These are phyloP conservation scores for Pistacia integerrima DNA, from an alignment of 345 rosid species.

Conservation along the genomic window DNA sequence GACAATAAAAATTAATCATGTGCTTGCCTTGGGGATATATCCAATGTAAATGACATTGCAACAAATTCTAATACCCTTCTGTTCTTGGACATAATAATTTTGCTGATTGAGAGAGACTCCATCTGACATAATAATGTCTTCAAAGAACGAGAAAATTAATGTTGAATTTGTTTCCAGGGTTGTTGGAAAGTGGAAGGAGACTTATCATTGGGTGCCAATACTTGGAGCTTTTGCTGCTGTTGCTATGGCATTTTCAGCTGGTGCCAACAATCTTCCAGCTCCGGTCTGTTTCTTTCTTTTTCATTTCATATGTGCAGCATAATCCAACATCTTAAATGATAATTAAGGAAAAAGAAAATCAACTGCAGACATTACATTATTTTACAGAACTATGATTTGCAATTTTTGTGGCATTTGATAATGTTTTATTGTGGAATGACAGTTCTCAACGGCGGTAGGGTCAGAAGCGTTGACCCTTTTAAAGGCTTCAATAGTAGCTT, in stretches of 20 bases:
- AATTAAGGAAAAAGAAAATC: background rate
- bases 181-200: constrained; percentile 33
- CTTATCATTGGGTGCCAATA: constrained; percentile 35
- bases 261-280: constrained; percentile 35
- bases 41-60: too few species aligned
- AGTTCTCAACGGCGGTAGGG: constrained; percentile 38
- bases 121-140: constrained; percentile 11
- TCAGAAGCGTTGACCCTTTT: constrained; percentile 28
- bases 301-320: background rate
- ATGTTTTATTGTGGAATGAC: constrained; percentile 8
- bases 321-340: background rate
- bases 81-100: too few species aligned
- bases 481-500: constrained; percentile 35
- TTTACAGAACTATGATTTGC: background rate
- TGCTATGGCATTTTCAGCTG: constrained; percentile 30
- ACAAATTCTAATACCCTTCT: too few species aligned
- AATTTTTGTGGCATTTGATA: background rate
- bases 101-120: too few species aligned
- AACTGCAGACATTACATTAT: background rate
- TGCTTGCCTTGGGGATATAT: too few species aligned
- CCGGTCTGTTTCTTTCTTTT: constrained; percentile 19
- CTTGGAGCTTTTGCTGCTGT: constrained; percentile 34
- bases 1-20: too few species aligned
- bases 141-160: constrained; percentile 12
- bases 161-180: constrained; percentile 24